Conservation (phyloP, 768 basidiomycete species). For the Lanmaoa rubissima region DNA sequence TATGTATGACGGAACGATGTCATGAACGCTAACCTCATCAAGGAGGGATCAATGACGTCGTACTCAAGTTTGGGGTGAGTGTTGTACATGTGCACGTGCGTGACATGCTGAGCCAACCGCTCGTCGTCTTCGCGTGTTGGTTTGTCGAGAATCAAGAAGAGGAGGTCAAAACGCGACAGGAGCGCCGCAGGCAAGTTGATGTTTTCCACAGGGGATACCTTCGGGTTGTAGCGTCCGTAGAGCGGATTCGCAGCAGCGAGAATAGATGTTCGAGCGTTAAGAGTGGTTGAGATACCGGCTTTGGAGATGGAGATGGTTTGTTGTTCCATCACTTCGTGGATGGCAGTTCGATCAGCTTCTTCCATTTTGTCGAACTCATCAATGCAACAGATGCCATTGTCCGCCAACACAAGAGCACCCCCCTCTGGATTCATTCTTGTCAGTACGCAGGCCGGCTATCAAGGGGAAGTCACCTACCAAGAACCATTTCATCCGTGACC, state of each 20-base stretch:
- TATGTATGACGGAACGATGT: not conserved
- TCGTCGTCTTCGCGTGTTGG: constrained; percentile 95
- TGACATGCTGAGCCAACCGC: constrained; percentile 93
- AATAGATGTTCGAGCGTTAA: constrained; percentile 96
- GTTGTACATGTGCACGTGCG: constrained; percentile 97
- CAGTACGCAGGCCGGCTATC: not conserved
- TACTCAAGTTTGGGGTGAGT: constrained; percentile 81
- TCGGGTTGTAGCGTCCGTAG: constrained; percentile 97
- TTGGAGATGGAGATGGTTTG: constrained; percentile 99
- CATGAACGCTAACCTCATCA: constrained; percentile 69
- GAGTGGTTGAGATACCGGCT: constrained; percentile 96
- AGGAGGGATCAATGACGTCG: constrained; percentile 79
- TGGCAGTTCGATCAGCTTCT: constrained; percentile 93
- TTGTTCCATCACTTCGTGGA: constrained; percentile 99
- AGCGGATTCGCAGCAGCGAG: constrained; percentile 97
- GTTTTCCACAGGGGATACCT: constrained; percentile 96
- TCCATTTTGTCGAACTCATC: constrained; percentile 99
- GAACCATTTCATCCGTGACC: constrained; percentile 98
- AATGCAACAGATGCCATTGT: constrained; percentile 99
- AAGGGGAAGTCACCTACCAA: constrained; percentile 60
- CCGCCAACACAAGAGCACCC: constrained; percentile 96
- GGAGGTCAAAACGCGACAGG: constrained; percentile 91
- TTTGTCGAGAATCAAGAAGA: constrained; percentile 97
- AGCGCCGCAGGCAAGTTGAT: constrained; percentile 98
- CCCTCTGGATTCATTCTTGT: constrained; percentile 64